Conservation (phyloP, 495 filamentous ascomycete species). For the Cercophora newfieldiana region DNA sequence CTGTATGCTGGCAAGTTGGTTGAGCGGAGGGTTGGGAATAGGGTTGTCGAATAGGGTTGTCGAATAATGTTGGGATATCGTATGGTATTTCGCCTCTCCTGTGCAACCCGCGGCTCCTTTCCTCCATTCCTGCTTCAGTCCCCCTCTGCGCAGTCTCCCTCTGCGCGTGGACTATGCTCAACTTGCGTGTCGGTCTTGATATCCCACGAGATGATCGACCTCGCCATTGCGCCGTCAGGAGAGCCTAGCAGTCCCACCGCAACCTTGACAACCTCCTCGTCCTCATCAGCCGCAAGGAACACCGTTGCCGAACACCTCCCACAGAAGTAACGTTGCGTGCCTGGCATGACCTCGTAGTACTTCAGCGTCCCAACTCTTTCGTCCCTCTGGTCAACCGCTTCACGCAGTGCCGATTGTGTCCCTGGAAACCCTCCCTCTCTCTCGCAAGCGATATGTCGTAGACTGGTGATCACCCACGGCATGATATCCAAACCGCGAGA, state of each 20-base stretch:
- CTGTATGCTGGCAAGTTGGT: too few species aligned
- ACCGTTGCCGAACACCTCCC: conserved; percentile 51
- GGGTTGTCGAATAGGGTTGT: too few species aligned
- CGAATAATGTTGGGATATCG: too few species aligned
- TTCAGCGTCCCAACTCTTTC: conserved; percentile 46
- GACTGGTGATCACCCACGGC: not conserved
- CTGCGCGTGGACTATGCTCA: too few species aligned
- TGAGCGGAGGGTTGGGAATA: too few species aligned
- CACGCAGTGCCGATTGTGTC: conserved; percentile 27
- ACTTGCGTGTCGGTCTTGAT: too few species aligned
- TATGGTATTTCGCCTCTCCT: too few species aligned
- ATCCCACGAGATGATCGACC: conserved; percentile 35
- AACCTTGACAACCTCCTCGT: conserved; percentile 51
- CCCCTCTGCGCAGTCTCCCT: too few species aligned
- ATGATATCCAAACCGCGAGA: conserved; percentile 46
- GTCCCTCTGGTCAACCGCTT: conserved; percentile 20
- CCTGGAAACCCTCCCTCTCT: conserved; percentile 19
- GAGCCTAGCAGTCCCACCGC: conserved; percentile 51
- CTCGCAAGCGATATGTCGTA: not conserved
- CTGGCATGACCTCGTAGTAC: conserved; percentile 45
- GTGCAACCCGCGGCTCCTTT: too few species aligned
- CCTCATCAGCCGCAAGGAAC: conserved; percentile 47
- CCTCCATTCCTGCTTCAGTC: too few species aligned
- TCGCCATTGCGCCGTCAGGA: conserved; percentile 50
- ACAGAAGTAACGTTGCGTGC: conserved; percentile 54